These are phyloP conservation scores for Geosmithia putterillii DNA, from an alignment of 2,329 filamentous ascomycete species.

Conservation along the genomic window DNA sequence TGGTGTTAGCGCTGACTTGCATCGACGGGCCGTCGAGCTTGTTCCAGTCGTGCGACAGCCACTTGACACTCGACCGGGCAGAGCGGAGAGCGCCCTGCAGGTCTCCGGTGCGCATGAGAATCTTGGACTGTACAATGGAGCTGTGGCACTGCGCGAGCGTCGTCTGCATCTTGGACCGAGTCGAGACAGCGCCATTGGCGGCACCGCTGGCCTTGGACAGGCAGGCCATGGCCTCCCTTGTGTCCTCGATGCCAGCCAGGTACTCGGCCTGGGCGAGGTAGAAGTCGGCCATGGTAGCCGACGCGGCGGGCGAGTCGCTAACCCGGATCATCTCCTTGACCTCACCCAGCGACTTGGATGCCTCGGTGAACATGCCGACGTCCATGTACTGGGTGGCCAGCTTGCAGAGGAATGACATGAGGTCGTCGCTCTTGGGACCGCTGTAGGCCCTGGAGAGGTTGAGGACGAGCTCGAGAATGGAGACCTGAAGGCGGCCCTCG, in stretches of 20 bases:
- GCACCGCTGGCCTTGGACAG: slow-evolving; percentile 25
- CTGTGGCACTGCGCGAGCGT: slow-evolving; percentile 16
- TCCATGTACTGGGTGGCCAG: slow-evolving; percentile 40
- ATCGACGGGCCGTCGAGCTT: slow-evolving; percentile 27
- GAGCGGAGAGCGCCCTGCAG: slow-evolving; percentile 44
- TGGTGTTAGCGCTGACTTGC: slow-evolving; percentile 8
- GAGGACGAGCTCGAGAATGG: slow-evolving; percentile 8
- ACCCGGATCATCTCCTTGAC: slow-evolving; percentile 35
- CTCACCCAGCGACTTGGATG: slow-evolving; percentile 40
- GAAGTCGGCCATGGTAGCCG: slow-evolving; percentile 35
- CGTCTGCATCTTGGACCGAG: slow-evolving; percentile 18
- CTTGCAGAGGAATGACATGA: slow-evolving; percentile 32
- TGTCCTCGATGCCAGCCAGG: slow-evolving; percentile 51
- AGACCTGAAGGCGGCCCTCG: slow-evolving; percentile 30
- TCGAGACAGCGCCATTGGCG: slow-evolving; percentile 14
- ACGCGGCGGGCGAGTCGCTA: slow-evolving; percentile 20
- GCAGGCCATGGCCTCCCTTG: slow-evolving; percentile 39
- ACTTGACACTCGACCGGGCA: slow-evolving; percentile 44
- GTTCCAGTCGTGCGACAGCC: slow-evolving; percentile 42
- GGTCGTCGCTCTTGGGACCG: slow-evolving; percentile 20
- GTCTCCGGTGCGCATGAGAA: slow-evolving; percentile 51
- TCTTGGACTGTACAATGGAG: slow-evolving; percentile 47
- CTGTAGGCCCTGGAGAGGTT: slow-evolving; percentile 24
- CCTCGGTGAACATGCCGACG: slow-evolving; percentile 38
- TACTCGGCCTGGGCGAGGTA: slow-evolving; percentile 68